phyloP scores from a whole-genome alignment of 2,329 filamentous ascomycete species.

The Amauroascus niger region DNA sequence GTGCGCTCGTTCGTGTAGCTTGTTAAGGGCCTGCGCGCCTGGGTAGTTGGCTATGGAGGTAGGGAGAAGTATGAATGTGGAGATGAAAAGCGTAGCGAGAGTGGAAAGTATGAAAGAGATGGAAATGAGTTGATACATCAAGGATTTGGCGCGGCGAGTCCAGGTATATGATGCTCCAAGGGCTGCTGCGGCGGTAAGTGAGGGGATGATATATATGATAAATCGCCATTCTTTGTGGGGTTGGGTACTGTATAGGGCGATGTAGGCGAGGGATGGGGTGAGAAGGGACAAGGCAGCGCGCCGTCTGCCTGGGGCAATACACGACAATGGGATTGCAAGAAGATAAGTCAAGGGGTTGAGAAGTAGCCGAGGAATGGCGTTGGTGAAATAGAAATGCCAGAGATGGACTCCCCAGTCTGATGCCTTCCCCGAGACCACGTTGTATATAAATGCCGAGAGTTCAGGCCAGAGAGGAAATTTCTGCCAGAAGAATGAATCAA shows the following conservation, averaged over 20 bases:
- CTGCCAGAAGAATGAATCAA: conserved; percentile 96
- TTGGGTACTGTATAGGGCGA: conserved; percentile 72
- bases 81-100: conserved; percentile 50
- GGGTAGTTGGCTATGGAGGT: conserved; percentile 89
- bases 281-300: conserved; percentile 46
- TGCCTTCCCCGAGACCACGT: conserved; percentile 73
- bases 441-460: conserved; percentile 79
- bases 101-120: conserved; percentile 51
- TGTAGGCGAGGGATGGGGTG: conserved; percentile 60
- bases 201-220: conserved; percentile 77
- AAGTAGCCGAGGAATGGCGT: conserved; percentile 70
- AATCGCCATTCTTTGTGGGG: conserved; percentile 97
- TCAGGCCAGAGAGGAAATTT: conserved; percentile 73
- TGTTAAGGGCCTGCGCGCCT: conserved; percentile 64
- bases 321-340: conserved; percentile 44
- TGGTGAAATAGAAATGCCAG: conserved; percentile 77
- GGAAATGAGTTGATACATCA: conserved; percentile 47
- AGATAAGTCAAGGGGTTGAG: conserved; percentile 62
- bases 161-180: conserved; percentile 63
- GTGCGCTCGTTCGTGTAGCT: conserved; percentile 30
- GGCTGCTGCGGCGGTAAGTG: conserved; percentile 67
- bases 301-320: conserved; percentile 46
- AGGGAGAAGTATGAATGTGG: conserved; percentile 61
- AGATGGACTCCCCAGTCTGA: conserved; percentile 80
- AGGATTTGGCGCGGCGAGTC: conserved; percentile 53